These are phyloP conservation scores for Alternaria atra DNA, from an alignment of 2,329 filamentous ascomycete species.

Conservation along the genomic window DNA sequence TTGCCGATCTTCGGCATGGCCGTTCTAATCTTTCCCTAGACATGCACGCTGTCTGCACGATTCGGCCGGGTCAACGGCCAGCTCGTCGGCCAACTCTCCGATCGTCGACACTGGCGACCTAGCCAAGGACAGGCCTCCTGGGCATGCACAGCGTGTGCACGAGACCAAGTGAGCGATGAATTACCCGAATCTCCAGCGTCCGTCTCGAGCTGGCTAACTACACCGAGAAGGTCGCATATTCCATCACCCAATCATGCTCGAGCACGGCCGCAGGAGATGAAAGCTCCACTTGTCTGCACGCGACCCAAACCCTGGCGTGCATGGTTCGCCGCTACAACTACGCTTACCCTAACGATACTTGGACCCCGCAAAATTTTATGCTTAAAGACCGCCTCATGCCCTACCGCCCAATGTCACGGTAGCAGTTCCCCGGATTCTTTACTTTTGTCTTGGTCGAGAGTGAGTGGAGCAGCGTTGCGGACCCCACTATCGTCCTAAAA, in stretches of 20 bases:
- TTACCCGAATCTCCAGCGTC: slow-evolving; percentile 1
- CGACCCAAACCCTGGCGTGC: slow-evolving; percentile 27
- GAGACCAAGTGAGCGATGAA: slow-evolving; percentile 5
- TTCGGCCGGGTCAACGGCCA: neutral
- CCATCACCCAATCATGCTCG: slow-evolving; percentile 20
- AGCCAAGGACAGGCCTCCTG: slow-evolving; percentile 8
- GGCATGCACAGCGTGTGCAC: slow-evolving; percentile 7
- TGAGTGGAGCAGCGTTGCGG: slow-evolving; percentile 10
- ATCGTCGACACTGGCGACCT: slow-evolving; percentile 7
- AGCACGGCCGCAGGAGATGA: slow-evolving; percentile 10
- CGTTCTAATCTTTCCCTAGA: neutral
- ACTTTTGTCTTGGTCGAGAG: slow-evolving; percentile 8
- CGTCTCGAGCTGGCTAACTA: slow-evolving; percentile 8
- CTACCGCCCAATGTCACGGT: slow-evolving; percentile 23
- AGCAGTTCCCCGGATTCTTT: slow-evolving; percentile 26
- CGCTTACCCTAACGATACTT: slow-evolving; percentile 18
- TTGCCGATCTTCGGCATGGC: neutral
- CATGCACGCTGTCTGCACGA: neutral
- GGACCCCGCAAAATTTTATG: slow-evolving; percentile 36
- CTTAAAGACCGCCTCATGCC: slow-evolving; percentile 29
- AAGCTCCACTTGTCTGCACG: slow-evolving; percentile 30
- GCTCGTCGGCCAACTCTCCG: slow-evolving; percentile 6
- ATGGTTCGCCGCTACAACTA: slow-evolving; percentile 17
- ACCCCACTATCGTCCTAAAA: slow-evolving; percentile 10
- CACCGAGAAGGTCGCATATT: slow-evolving; percentile 24